Base-by-base conservation (phyloP, 106 monocot genomes). In the Dioscorea zingiberensis region DNA sequence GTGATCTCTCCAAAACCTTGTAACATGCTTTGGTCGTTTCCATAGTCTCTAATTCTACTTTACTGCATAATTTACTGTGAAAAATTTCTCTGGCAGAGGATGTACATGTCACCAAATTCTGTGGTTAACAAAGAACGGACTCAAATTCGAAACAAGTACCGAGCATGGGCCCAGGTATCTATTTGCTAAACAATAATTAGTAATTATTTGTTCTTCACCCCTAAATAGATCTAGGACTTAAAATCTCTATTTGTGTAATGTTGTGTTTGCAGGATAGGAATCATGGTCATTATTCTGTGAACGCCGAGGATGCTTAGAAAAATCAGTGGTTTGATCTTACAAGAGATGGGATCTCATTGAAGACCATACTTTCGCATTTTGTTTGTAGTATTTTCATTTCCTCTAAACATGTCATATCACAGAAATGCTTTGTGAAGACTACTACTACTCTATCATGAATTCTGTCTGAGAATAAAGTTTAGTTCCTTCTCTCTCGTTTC, bases 121-220 rank as follows among this genome's bases (percentile, higher is more conserved):
- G 63, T 45, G 17, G 17, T 59, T 25, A 79, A 81, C 25, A 97
- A 92, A 79, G 85, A 69, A 64, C 72, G 92, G 55, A 85, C 92
- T 64, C 80, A 76, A 45, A 77, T 68, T 73, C 64, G 83, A 55
- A 92, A 88, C 49, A 97, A 89, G 71, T 69, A 81, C 48, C 83
- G 97, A 6, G 54, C 76, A 47, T 69, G 78, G 72, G 81, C 92
- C 62, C 88, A 86, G 88, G 97, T 97, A 84, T 45, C 7, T 66
- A 19, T 65, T 38, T 0, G 1, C 38, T 2, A 10, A 0, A n/a
- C 10, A 8, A 10, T 38, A 10, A 38, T 38, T 38, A 38, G 9
- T 38, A 6, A 38, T 38, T 38, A 38, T 38, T 38, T 38, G 38
- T 38, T 38, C 10, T 30, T 30, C 38, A 8, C 19, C n/a, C 27